Evolutionary conservation across 352 stramenopile genomes (phyloP), one percentile per base, ranked within the genome.

Genomic region (Pythium periplocum): DNA sequence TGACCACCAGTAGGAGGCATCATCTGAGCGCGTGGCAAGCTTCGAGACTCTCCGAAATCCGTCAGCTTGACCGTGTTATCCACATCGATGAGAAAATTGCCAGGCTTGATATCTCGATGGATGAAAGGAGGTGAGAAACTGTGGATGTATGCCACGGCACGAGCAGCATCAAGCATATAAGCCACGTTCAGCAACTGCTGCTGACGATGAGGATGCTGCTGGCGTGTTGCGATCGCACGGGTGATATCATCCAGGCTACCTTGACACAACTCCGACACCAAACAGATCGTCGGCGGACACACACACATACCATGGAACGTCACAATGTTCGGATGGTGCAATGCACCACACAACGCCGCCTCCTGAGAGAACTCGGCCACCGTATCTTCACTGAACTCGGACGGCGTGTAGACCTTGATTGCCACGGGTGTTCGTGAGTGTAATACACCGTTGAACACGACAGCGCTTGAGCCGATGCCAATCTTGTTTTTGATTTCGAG

Each of bases 41-140:
- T 69, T 1, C 77, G 68, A 6, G 77, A 85, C 50, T 87, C 77
- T 11, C 78, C 78, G 55, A 88, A 88, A 49, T 88, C 76, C 3
- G 78, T 86, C 34, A 87, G 64, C 41, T 86, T 88, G 59, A 86
- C 72, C 3, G 47, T 78, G 40, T 57, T 64, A 34, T 86, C 62
- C 1, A 54, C 56, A 60, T 87, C 75, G 11, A 92, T 65, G 2
- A 90, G 63, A 48, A 90, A 90, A 59, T 89, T 92, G 36, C 57
- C 65, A 0, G 80, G 78, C 35, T 89, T 90, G 55, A 92, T 87
- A 53, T 90, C 79, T 3, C 80, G 78, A 38, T 91, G 80, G 6
- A 93, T 49, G 59, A 93, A 89, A 4, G 77, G 59, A 10, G 78
- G 78, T 0, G 66, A 70, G 55, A 89, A 89, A 60, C 74, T 88